Evolutionary conservation across 2,329 filamentous ascomycete species (phyloP).

Genomic region (Ophiosphaerella narmari): DNA sequence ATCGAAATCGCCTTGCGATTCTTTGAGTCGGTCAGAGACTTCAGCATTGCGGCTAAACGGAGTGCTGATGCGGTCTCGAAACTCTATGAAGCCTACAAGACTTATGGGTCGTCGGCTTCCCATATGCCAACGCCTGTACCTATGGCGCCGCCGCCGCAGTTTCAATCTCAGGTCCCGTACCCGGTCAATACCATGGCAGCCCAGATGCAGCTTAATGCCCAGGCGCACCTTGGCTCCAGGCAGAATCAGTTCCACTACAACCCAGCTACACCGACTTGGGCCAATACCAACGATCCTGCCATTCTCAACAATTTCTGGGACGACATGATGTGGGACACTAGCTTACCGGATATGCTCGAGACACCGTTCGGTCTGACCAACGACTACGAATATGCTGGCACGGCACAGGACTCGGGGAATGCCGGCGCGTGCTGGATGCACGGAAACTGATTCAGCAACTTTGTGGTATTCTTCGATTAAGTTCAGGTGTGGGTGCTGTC

Average conservation of each 20-base stretch:
- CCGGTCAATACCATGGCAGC: constrained; percentile 13
- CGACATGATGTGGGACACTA: constrained; percentile 50
- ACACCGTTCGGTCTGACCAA: constrained; percentile 39
- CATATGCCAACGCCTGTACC: constrained; percentile 19
- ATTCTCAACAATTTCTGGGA: constrained; percentile 47
- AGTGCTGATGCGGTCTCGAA: constrained; percentile 49
- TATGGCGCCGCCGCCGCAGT: constrained; percentile 16
- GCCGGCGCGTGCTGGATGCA: constrained; percentile 43
- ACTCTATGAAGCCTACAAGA: constrained; percentile 49
- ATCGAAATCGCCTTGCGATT: constrained; percentile 50
- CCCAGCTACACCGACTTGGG: constrained; percentile 31
- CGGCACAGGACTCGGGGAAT: constrained; percentile 39
- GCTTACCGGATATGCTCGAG: constrained; percentile 45
- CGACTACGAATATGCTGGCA: constrained; percentile 42
- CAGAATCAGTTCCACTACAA: constrained; percentile 32
- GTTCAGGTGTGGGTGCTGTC: not conserved
- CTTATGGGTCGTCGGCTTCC: constrained; percentile 23
- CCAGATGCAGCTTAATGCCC: constrained; percentile 19
- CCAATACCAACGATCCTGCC: constrained; percentile 31
- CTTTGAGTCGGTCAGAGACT: constrained; percentile 50
- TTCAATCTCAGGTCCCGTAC: constrained; percentile 18
- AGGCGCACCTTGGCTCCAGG: constrained; percentile 9
- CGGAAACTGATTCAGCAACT: constrained; percentile 29
- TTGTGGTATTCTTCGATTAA: not conserved
- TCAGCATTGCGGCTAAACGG: constrained; percentile 52